Evolutionary conservation across 1,139 yeast genomes (phyloP), one percentile per base, ranked within the genome.

Genomic region (Blastobotrys indianensis): DNA sequence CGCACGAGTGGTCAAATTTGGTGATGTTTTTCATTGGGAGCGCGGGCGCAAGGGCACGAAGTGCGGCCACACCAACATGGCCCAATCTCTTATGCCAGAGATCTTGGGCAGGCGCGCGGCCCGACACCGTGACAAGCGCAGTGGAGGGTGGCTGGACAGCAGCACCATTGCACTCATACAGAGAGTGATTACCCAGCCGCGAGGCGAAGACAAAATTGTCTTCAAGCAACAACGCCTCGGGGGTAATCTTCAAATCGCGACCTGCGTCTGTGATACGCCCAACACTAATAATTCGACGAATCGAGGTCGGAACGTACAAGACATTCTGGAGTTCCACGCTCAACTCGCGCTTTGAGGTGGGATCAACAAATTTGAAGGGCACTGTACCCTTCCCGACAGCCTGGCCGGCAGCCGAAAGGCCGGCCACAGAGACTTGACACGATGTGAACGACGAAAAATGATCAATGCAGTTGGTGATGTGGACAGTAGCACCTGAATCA

Each of bases 401-500:
- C 12, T 36, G 29, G 7, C 16, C 16, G 6, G 29, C 10, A 36
- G 15, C 39, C 10, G 30, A 16, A 8, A 36, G 15, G 11, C 39
- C 39, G 10, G 29, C 12, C 4, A 36, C 39, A 36, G 30, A 17
- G 12, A n/a, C 39, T 8, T 16, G 7, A 15, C 17, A 11, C 8
- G 31, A 5, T 4, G 12, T 8, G 13, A 10, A 36, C 10, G 29
- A 10, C 5, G 15, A 17, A 15, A 36, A 36, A 25, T 36, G 30
- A 7, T 20, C 12, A 10, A 11, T 9, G 10, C 8, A 8, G 12
- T 36, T 36, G 5, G 39, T 36, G 6, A 17, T 36, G 12, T 36
- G 39, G 6, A 36, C 39, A 8, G 39, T 36, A 7, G 39, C 30
- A 23, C 39, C 39, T 12, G 12, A 6, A 15, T 36, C 39, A n/a